Evolutionary conservation across 2,329 filamentous ascomycete genomes (phyloP).

Genomic region (Botrytis hyacinthi): DNA sequence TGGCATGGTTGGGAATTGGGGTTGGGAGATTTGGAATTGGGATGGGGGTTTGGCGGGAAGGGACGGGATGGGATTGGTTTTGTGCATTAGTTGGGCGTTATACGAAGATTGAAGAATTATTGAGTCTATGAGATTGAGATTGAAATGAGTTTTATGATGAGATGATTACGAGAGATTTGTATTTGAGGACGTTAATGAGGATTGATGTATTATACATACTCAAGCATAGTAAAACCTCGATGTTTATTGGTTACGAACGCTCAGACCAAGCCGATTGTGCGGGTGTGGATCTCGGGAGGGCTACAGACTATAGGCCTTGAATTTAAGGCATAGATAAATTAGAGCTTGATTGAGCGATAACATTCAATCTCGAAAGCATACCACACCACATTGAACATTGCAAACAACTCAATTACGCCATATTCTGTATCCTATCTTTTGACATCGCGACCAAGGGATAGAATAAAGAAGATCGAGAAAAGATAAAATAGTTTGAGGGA

Average conservation of each 20-base stretch:
- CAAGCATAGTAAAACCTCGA: neutral
- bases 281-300: neutral
- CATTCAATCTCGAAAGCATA: neutral
- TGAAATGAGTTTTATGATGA: neutral
- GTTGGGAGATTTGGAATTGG: neutral
- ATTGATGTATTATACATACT: neutral
- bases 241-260: slow-evolving; percentile 1
- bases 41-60: neutral
- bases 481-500: neutral
- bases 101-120: neutral
- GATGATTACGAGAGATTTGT: neutral
- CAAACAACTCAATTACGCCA: neutral
- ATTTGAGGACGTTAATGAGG: neutral
- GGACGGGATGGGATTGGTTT: neutral
- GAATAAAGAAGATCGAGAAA: neutral
- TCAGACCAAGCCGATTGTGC: neutral
- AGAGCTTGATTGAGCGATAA: neutral
- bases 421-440: neutral
- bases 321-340: neutral
- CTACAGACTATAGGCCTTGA: neutral
- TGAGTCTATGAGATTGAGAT: neutral
- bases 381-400: neutral
- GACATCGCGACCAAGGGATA: neutral
- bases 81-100: slow-evolving; percentile 1
- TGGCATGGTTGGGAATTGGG: neutral